A percentile compares a stretch with the other conserved stretches of the same genome.
phyloP scores from a whole-genome alignment of 192 early-diverging fungal species.

The Umbelopsis sp. region DNA sequence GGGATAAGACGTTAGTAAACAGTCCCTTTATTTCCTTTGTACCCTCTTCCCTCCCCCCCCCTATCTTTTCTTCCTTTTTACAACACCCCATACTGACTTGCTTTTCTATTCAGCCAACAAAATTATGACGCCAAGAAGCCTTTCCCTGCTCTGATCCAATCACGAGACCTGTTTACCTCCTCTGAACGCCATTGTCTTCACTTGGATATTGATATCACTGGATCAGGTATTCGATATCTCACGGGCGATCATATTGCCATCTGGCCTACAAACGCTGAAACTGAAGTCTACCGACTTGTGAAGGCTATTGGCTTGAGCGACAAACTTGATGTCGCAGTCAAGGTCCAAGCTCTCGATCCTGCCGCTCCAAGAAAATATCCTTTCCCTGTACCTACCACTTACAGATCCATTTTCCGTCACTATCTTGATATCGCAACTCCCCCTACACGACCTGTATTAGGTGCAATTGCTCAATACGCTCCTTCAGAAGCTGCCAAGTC shows the following conservation, averaged over 20 bases:
- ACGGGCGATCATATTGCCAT: conserved; percentile 95
- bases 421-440: conserved; percentile 85
- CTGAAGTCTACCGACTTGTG: conserved; percentile 67
- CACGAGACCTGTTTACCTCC: conserved; percentile 66
- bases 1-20: conserved; percentile 25
- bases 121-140: conserved; percentile 87
- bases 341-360: conserved; percentile 69
- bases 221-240: conserved; percentile 79
- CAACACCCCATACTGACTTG: background rate
- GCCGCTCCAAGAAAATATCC: conserved; percentile 75
- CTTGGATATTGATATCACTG: conserved; percentile 86
- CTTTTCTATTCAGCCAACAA: conserved; percentile 33
- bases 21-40: no score
- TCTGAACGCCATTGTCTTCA: conserved; percentile 85
- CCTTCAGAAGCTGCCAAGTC: conserved; percentile 52
- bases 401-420: conserved; percentile 81
- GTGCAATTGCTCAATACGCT: conserved; percentile 57
- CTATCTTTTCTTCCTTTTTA: background rate
- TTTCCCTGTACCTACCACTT: conserved; percentile 85
- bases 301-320: conserved; percentile 61
- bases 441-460: conserved; percentile 66
- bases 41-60: background rate
- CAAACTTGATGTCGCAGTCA: conserved; percentile 69
- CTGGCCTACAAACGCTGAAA: conserved; percentile 82
- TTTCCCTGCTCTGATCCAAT: conserved; percentile 67